These are phyloP conservation scores for Inga leiocalycina DNA, from an alignment of 306 rosid genomes.

Conservation along the genomic window DNA sequence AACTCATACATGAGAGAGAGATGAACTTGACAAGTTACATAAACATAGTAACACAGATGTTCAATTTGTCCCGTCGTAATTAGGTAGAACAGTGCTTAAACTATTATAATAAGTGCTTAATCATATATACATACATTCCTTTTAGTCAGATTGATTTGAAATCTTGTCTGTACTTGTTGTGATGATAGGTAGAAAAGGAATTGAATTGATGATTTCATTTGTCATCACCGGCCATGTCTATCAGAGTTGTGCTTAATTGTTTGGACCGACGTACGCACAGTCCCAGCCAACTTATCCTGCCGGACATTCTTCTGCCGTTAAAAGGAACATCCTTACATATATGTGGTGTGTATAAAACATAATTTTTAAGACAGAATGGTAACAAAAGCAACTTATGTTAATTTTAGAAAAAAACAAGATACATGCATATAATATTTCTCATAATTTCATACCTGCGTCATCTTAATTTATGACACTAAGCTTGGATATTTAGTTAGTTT, in stretches of 20 bases:
- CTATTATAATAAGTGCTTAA: constrained; percentile 14
- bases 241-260: background rate
- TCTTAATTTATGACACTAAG: background rate
- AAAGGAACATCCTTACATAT: background rate
- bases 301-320: background rate
- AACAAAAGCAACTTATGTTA: background rate
- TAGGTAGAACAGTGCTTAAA: constrained; percentile 50
- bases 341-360: background rate
- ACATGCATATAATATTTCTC: background rate
- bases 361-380: background rate
- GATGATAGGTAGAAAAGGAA: background rate
- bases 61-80: constrained; percentile 45
- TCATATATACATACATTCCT: background rate
- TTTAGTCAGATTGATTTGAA: background rate
- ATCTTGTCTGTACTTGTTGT: constrained; percentile 28
- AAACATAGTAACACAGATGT: constrained; percentile 1
- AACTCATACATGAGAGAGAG: background rate
- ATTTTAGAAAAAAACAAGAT: background rate
- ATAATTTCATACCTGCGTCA: background rate
- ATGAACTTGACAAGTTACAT: constrained; percentile 26
- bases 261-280: background rate
- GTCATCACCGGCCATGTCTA: background rate
- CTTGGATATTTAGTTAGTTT: no score
- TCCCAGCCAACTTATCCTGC: background rate
- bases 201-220: background rate